Percentiles rank a stretch among this genome's conserved stretches.
phyloP scores from a whole-genome alignment of 2,329 filamentous ascomycete species.

The Fusarium sulawesiense region DNA sequence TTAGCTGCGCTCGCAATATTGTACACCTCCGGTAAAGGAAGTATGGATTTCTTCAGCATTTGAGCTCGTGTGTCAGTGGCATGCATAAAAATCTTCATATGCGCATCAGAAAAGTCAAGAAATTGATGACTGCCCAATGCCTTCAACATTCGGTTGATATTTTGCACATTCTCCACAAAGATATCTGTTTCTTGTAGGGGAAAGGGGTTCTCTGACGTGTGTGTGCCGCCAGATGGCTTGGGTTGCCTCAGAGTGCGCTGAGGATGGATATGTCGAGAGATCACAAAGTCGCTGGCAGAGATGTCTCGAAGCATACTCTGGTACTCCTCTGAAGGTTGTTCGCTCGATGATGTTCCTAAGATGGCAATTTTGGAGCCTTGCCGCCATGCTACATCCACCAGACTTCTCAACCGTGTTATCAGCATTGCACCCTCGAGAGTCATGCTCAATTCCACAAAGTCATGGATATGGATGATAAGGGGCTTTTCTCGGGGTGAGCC shows the following conservation, averaged over 20 bases:
- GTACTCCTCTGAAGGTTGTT: constrained; percentile 60
- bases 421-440: constrained; percentile 76
- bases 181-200: constrained; percentile 53
- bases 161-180: constrained; percentile 59
- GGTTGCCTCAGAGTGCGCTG: constrained; percentile 44
- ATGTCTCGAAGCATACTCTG: constrained; percentile 54
- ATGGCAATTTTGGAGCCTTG: constrained; percentile 79
- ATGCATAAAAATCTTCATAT: constrained; percentile 45
- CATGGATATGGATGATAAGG: constrained; percentile 81
- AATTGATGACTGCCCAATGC: constrained; percentile 48
- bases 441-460: constrained; percentile 81
- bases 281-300: constrained; percentile 56
- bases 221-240: constrained; percentile 40
- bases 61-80: constrained; percentile 44
- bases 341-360: constrained; percentile 78
- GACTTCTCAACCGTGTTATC: constrained; percentile 74
- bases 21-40: constrained; percentile 55
- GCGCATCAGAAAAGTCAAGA: constrained; percentile 42
- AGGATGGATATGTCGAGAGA: constrained; percentile 50
- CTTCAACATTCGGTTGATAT: constrained; percentile 60
- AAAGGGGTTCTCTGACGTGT: constrained; percentile 37
- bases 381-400: constrained; percentile 78
- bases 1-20: constrained; percentile 52
- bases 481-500: constrained; percentile 53
- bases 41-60: constrained; percentile 51